phyloP scores from a whole-genome alignment of 2,329 filamentous ascomycete species.

The Fusarium sublunatum region DNA sequence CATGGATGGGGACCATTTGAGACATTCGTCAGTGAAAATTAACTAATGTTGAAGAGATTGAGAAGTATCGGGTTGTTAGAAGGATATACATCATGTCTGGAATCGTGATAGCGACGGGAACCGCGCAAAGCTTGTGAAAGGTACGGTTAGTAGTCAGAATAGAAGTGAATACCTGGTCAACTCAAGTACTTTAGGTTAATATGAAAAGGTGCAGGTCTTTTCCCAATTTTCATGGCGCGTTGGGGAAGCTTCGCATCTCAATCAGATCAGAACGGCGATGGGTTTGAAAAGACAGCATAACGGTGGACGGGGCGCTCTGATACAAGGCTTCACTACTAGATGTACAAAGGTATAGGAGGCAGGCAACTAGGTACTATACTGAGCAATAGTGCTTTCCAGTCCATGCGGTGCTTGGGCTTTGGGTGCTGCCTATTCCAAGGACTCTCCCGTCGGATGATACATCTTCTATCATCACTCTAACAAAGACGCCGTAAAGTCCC shows the following conservation, averaged over 20 bases:
- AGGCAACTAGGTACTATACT: too few relatives aligned
- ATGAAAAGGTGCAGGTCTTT: slow-evolving; percentile 9
- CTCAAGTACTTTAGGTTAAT: slow-evolving; percentile 18
- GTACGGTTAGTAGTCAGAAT: slow-evolving; percentile 11
- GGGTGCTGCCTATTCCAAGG: background rate
- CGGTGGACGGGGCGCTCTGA: too few relatives aligned
- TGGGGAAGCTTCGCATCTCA: slow-evolving; percentile 8
- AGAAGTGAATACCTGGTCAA: slow-evolving; percentile 16
- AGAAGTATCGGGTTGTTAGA: background rate
- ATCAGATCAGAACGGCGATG: background rate
- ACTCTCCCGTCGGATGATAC: slow-evolving; percentile 11
- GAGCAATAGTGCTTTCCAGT: too few relatives aligned
- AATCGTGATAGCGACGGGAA: slow-evolving; percentile 1
- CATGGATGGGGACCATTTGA: too few relatives aligned
- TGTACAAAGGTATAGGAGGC: too few relatives aligned
- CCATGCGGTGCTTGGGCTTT: background rate
- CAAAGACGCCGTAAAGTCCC: background rate
- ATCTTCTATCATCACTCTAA: too few relatives aligned
- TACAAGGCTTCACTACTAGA: too few relatives aligned
- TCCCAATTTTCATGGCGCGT: slow-evolving; percentile 9
- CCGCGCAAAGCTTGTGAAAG: slow-evolving; percentile 16
- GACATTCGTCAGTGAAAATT: too few relatives aligned
- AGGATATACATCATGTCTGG: background rate
- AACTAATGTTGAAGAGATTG: too few relatives aligned
- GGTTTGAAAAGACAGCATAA: background rate